Conservation (phyloP, 306 rosid genomes). For the Glycyrrhiza uralensis region DNA sequence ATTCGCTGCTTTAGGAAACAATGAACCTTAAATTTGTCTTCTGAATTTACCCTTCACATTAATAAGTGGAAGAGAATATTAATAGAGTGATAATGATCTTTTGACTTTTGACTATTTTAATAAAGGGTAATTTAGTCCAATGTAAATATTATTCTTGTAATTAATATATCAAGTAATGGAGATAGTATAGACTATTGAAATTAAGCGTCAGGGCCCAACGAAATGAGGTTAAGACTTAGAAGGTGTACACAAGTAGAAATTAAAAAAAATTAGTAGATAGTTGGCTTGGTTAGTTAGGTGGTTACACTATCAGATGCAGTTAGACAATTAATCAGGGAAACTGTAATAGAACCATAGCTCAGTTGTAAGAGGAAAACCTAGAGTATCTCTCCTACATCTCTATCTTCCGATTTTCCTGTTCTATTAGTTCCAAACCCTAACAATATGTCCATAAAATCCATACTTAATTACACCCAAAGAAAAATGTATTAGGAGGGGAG, state of each 20-base stretch:
- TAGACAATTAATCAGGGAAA: too few relatives aligned
- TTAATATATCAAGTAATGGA: too few relatives aligned
- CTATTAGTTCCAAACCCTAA: neutral
- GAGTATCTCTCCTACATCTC: neutral
- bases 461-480: neutral
- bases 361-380: too few relatives aligned
- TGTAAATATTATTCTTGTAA: too few relatives aligned
- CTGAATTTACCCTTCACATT: neutral
- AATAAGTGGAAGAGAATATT: neutral
- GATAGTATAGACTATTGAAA: too few relatives aligned
- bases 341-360: too few relatives aligned
- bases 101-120: neutral
- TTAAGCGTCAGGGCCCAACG: too few relatives aligned
- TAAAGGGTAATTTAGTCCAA: neutral
- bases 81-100: neutral
- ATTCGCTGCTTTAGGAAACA: neutral
- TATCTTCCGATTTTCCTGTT: neutral
- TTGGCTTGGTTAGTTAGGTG: too few relatives aligned
- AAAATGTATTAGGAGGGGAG: neutral
- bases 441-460: neutral
- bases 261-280: too few relatives aligned
- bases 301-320: too few relatives aligned
- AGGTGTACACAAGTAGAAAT: too few relatives aligned
- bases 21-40: neutral
- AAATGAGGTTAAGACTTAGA: too few relatives aligned